Percentiles rank a stretch among this genome's conserved stretches.
Conservation (phyloP, 768 basidiomycete species). For the Podaxis mareebaensis region DNA sequence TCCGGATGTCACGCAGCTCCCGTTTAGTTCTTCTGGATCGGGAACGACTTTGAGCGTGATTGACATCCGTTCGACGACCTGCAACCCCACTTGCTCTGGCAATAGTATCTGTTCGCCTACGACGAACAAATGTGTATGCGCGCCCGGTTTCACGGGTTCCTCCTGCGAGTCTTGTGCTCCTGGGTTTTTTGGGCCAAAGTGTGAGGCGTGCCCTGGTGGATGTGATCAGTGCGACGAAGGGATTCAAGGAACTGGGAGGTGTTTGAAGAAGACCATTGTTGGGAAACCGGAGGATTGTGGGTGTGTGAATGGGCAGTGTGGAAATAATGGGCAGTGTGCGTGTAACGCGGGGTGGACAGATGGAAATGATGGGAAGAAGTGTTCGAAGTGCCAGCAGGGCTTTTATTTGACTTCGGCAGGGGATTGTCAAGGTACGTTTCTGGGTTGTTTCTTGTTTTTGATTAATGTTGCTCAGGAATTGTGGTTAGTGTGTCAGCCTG, state of each 20-base stretch:
- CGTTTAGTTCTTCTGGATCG: constrained; percentile 25
- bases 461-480: constrained; percentile 2
- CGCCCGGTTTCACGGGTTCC: constrained; percentile 71
- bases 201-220: constrained; percentile 66
- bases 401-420: constrained; percentile 74
- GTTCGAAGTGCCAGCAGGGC: constrained; percentile 71
- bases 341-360: constrained; percentile 81
- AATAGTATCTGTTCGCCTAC: constrained; percentile 66
- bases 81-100: constrained; percentile 75
- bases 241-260: constrained; percentile 73
- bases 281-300: constrained; percentile 71
- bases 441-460: constrained; percentile 5
- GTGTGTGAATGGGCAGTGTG: constrained; percentile 81
- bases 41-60: constrained; percentile 58
- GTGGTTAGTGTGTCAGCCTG: constrained; percentile 63
- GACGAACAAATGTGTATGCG: constrained; percentile 71
- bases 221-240: constrained; percentile 80
- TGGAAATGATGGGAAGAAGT: constrained; percentile 70
- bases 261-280: constrained; percentile 52
- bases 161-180: constrained; percentile 77
- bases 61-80: constrained; percentile 71
- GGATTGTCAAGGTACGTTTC: constrained; percentile 65
- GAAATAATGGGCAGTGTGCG: constrained; percentile 63
- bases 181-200: constrained; percentile 76
- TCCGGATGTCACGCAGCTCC: constrained; percentile 72